Percentiles rank a stretch among this genome's conserved stretches.
Evolutionary conservation across 345 rosid species (phyloP).

Genomic region (Eucalyptus curtisii): DNA sequence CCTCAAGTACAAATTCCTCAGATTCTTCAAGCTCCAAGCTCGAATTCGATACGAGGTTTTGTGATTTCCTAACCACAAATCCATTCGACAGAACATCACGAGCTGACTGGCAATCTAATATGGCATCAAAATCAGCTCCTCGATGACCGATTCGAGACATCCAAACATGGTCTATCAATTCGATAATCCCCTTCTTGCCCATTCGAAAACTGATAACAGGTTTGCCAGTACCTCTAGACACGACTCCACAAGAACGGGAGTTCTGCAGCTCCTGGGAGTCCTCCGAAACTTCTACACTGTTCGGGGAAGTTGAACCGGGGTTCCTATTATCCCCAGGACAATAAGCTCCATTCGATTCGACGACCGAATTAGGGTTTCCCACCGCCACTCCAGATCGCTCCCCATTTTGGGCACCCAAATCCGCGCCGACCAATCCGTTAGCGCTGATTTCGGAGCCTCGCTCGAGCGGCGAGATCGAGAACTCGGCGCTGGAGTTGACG

Average conservation of each 20-base stretch:
- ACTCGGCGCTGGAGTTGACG: constrained; percentile 41
- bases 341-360: background rate
- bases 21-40: constrained; percentile 22
- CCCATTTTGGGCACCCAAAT: background rate
- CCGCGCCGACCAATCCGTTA: background rate
- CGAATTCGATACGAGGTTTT: background rate
- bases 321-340: background rate
- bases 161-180: constrained; percentile 8
- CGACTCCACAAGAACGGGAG: background rate
- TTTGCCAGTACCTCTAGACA: background rate
- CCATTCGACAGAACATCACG: constrained; percentile 41
- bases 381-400: constrained; percentile 1
- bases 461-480: constrained; percentile 25
- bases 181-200: constrained; percentile 30
- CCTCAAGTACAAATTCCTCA: constrained; percentile 38
- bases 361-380: background rate
- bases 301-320: background rate
- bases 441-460: background rate
- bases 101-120: constrained; percentile 21
- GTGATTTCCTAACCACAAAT: constrained; percentile 43
- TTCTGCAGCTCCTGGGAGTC: background rate
- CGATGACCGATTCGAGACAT: background rate
- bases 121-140: constrained; percentile 16
- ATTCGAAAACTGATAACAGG: constrained; percentile 13
- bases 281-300: background rate